These are phyloP conservation scores for Colletotrichum viniferum DNA, from an alignment of 2,329 filamentous ascomycete genomes.

Conservation along the genomic window DNA sequence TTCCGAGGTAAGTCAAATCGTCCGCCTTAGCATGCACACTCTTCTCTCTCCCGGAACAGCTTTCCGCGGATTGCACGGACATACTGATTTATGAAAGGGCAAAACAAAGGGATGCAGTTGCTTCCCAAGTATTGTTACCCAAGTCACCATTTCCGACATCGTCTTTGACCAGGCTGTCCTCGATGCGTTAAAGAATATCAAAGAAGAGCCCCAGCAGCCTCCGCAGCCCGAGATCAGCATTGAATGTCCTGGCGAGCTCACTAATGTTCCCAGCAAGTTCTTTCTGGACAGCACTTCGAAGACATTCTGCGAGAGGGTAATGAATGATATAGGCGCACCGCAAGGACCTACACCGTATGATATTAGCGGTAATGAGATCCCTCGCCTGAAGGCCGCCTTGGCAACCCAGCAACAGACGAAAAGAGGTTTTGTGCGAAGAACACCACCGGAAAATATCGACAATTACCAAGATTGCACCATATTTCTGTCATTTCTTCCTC, in stretches of 20 bases:
- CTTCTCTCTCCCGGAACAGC: too few species aligned
- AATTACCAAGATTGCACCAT: not conserved
- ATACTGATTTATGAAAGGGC: not conserved
- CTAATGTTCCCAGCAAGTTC: not conserved
- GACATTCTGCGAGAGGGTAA: not conserved
- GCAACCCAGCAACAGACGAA: not conserved
- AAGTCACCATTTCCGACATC: not conserved
- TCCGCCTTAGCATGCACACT: too few species aligned
- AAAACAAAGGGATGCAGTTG: not conserved
- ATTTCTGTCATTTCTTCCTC: not conserved
- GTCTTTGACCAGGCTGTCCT: not conserved
- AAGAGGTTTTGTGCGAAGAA: not conserved
- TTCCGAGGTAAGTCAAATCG: not conserved
- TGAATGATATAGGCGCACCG: not conserved
- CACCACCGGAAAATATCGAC: not conserved
- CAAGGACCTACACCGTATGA: not conserved
- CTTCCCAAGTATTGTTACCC: not conserved
- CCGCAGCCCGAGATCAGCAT: not conserved
- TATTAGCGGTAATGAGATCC: not conserved
- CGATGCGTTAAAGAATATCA: not conserved
- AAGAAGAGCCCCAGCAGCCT: not conserved
- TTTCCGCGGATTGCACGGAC: too few species aligned
- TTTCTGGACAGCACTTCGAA: not conserved
- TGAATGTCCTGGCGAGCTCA: not conserved
- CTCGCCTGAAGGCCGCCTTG: not conserved